A percentile compares a stretch with the other conserved stretches of the same genome.
phyloP scores from a whole-genome alignment of 1,139 yeast species.

The Blastobotrys elegans region DNA sequence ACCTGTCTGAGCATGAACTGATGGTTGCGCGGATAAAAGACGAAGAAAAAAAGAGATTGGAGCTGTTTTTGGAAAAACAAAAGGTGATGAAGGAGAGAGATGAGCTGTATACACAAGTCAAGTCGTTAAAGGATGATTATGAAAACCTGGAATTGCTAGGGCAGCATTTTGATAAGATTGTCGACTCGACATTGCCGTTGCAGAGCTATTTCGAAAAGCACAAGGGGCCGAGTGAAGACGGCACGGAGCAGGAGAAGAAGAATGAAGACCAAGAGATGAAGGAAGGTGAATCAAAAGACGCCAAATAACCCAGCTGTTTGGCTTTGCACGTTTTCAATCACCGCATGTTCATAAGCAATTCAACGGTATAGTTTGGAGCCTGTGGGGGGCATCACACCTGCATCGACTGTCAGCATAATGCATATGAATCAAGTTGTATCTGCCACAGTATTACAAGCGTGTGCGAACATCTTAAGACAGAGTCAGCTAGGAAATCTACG shows the following conservation, averaged over 20 bases:
- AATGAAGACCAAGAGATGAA: not conserved
- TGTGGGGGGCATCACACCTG: too few relatives aligned
- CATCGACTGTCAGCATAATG: too few relatives aligned
- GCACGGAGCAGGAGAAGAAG: not conserved
- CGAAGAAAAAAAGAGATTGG: slow-evolving; percentile 30
- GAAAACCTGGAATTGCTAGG: slow-evolving; percentile 28
- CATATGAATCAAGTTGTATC: too few relatives aligned
- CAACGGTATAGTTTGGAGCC: too few relatives aligned
- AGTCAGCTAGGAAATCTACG: too few relatives aligned
- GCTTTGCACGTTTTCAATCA: too few relatives aligned
- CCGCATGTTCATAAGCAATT: too few relatives aligned
- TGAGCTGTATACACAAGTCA: slow-evolving; percentile 25
- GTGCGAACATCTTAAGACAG: too few relatives aligned
- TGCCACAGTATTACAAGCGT: too few relatives aligned
- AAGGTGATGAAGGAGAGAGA: slow-evolving; percentile 25
- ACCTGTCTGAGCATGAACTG: slow-evolving; percentile 24
- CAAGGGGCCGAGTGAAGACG: slow-evolving; percentile 12
- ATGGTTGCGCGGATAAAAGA: slow-evolving; percentile 32
- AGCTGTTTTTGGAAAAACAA: slow-evolving; percentile 26
- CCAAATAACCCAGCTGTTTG: too few relatives aligned
- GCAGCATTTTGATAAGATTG: slow-evolving; percentile 24
- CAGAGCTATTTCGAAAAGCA: slow-evolving; percentile 5
- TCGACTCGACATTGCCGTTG: slow-evolving; percentile 16
- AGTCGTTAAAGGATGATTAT: slow-evolving; percentile 27
- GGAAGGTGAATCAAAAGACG: too few relatives aligned